Evolutionary conservation across 306 rosid genomes (phyloP), one percentile per base, ranked within the genome.

Genomic region (Quercus mongolica): DNA sequence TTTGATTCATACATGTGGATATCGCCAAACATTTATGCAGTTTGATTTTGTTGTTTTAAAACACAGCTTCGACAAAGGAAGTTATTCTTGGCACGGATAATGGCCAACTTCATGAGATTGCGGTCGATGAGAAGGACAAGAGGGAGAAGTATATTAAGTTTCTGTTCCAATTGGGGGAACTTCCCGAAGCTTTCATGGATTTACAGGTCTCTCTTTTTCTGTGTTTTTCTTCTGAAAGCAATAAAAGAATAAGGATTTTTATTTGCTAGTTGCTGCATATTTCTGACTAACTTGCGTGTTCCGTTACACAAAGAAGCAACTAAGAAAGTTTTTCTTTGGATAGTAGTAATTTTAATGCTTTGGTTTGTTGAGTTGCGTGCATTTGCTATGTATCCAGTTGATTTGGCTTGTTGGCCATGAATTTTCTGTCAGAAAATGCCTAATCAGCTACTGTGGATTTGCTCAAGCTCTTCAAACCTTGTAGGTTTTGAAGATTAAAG

Each of bases 111-210:
- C 80, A 87, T 83, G 99, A 95, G 83, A 82, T 95, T 73, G 76
- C 88, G n/a, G 99, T 95, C 80, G 98, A 95, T 20, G 98, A 95
- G 88, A 95, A 90, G 90, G 98, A 95, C 81, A 92, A 92, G 88
- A 92, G 82, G 91, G 99, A 95, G 91, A 95, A 95, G 84, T 89
- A 92, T 80, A 78, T 95, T 12, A 91, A 91, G 78, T 86, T 88
- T 87, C 89, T 91, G 63, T 91, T 86, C 59, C 92, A 95, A 64
- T 81, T 95, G 76, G 17, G 70, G 10, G 98, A 92, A 80, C 92
- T 92, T 80, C 90, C 96, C 2, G 95, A 91, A 86, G 94, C 97
- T 80, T 88, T 92, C 81, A 94, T 87, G 97, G 93, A 87, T 75
- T 89, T 92, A 82, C 97, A 92, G 89, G 98, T 91, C 76, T 19